Evolutionary conservation across 148 eudicot genomes (phyloP), one percentile per base, ranked within the genome.

Genomic region (Rhododendron mucronatum): DNA sequence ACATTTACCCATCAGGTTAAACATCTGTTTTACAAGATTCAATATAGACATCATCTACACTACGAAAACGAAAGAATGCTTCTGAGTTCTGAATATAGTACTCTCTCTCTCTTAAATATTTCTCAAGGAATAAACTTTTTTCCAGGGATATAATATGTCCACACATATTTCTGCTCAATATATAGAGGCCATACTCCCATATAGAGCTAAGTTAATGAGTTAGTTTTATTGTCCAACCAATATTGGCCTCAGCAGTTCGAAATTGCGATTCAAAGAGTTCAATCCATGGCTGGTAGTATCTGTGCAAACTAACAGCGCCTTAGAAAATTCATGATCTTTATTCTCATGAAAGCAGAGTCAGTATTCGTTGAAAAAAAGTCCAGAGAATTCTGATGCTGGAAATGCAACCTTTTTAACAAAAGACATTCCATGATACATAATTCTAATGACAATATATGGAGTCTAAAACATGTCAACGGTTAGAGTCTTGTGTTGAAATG

Each of bases 1-100:
- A 87, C 79, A 86, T 90, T 84, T 39, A 78, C 57, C 78, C 77
- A 84, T 57, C 84, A 82, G 47, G 28, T 76, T 48, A 88, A 39
- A 41, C 30, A 80, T 18, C 13, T 44, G 23, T 50, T 65, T 16
- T 44, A 50, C 63, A 88, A 28, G 71, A 55, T 53, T 13, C 83
- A 81, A 77, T 53, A 41, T 48, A 37, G n/a, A 50, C 26, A 41
- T 61, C 78, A 15, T 85, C 65, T 63, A 33, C 39, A 76, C 78
- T 26, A 45, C 3, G 2, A 6, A 41, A 59, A 35, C 9, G n/a
- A 13, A 21, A 59, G 15, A 75, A 61, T n/a, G 14, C 74, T 26
- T 67, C 33, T n/a, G 26, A 78, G 35, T 26, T 67, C 33, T n/a
- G 26, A 78, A 50, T 55, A 53, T 44, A 76, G 37, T 67, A 67